Evolutionary conservation across 768 basidiomycete species (phyloP), one percentile per base, ranked within the genome.

Genomic region (Kwoniella sp.): DNA sequence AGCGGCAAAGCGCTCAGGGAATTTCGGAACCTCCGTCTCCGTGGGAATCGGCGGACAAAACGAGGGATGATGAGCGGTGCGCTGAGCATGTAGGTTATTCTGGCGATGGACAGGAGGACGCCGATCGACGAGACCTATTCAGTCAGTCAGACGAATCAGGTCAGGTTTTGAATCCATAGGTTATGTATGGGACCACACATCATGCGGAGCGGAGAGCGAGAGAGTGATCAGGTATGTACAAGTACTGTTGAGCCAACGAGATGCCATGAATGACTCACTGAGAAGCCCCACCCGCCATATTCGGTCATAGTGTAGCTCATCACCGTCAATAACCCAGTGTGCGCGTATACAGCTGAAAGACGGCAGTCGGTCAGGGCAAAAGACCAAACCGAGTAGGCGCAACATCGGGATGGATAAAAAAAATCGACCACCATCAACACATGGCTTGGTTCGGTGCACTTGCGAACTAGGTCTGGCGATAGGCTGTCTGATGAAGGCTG

Each of bases 281-380:
- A 37, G 21, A 74, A 60, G 21, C 68, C 73, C 25, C 69, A 52
- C 30, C 73, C 73, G 10, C 73, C 73, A 13, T 44, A 46, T 1
- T 37, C 22, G 10, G 62, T 55, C 5, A 24, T 10, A 9, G 73
- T 74, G 48, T 71, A 74, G 5, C 68, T 67, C 29, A 60, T 68
- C 30, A 71, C 66, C 6, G 73, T 60, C 53, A 64, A 69, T 9
- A 74, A 63, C 21, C 69, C 73, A 29, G 48, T 15, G 21, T n/a
- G 13, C 53, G 50, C 15, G 22, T 37, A 30, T 12, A 37, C 21
- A n/a, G 58, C 58, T 15, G 26, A 12, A 6, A 49, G 12, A 30
- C 51, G 29, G 10, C 52, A 26, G 19, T 27, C 15, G 10, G 24
- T 17, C 29, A 2, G 33, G 17, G 33, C 59, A n/a, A n/a, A n/a